Conservation (phyloP, 345 rosid species). For the Erysimum cheiranthoides region DNA sequence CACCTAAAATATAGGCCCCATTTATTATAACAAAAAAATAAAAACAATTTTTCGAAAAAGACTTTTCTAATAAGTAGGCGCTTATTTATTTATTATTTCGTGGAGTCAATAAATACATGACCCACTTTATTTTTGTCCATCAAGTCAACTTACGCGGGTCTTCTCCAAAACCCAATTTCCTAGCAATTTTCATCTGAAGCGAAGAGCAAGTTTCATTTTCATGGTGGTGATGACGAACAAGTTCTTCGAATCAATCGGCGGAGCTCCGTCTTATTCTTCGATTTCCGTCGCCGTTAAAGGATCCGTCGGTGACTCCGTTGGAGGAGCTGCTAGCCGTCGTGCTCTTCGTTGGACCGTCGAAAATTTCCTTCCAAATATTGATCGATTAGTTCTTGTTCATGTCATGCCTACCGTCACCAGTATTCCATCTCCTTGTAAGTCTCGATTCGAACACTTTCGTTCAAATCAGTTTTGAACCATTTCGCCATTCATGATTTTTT, state of each 20-base stretch:
- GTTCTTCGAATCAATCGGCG: constrained; percentile 28
- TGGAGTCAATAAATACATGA: constrained; percentile 34
- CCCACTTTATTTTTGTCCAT: not conserved
- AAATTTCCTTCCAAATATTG: constrained; percentile 54
- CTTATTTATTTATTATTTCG: not conserved
- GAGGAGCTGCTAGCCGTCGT: constrained; percentile 73
- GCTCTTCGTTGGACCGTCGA: constrained; percentile 83
- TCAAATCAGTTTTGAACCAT: not conserved
- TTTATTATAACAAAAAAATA: not conserved
- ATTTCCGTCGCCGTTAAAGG: constrained; percentile 75
- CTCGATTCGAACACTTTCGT: not conserved
- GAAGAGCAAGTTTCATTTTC: constrained; percentile 17
- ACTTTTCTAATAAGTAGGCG: constrained; percentile 36
- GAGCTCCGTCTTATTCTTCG: constrained; percentile 43
- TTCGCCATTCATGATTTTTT: not conserved
- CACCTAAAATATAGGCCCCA: constrained; percentile 11
- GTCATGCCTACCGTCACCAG: constrained; percentile 68
- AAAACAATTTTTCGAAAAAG: not conserved
- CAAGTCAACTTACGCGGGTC: constrained; percentile 32
- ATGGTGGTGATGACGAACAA: constrained; percentile 43
- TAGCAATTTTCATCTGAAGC: not conserved
- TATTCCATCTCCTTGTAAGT: constrained; percentile 78
- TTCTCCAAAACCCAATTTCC: constrained; percentile 7
- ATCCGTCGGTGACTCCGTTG: constrained; percentile 46
- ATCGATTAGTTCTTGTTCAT: constrained; percentile 73